phyloP scores from a whole-genome alignment of 495 filamentous ascomycete genomes.

The Aspergillus asperescens region DNA sequence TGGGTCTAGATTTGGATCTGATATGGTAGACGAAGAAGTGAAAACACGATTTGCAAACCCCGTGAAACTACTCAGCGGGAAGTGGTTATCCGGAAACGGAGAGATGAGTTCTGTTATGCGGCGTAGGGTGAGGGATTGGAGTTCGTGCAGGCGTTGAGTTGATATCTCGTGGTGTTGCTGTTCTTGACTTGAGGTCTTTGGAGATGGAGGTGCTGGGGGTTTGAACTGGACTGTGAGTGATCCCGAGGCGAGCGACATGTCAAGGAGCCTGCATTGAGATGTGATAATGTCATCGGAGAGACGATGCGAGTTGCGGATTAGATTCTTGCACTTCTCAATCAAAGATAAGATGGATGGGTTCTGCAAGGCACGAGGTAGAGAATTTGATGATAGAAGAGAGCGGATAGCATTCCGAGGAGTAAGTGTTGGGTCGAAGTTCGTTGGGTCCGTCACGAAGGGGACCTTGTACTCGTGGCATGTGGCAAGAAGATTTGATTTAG shows the following conservation, averaged over 20 bases:
- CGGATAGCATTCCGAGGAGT: conserved; percentile 80
- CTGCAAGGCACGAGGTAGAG: conserved; percentile 65
- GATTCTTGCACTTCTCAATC: conserved; percentile 32
- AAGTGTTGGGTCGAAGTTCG: conserved; percentile 73
- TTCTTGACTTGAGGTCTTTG: conserved; percentile 3
- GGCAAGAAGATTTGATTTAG: conserved; percentile 63
- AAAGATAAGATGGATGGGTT: conserved; percentile 58
- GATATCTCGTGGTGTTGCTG: conserved; percentile 5
- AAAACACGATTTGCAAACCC: conserved; percentile 28
- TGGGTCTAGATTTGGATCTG: conserved; percentile 22
- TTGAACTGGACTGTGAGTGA: conserved; percentile 35
- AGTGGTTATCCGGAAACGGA: conserved; percentile 37
- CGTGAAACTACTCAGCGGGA: conserved; percentile 30
- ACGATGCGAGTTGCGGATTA: conserved; percentile 22
- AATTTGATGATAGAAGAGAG: conserved; percentile 50
- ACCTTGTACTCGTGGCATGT: conserved; percentile 64
- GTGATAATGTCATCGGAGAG: conserved; percentile 35
- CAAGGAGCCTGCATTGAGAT: conserved; percentile 30
- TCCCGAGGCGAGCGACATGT: conserved; percentile 36
- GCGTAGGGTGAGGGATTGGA: conserved; percentile 34
- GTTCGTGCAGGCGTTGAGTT: conserved; percentile 16
- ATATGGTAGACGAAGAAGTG: conserved; percentile 8
- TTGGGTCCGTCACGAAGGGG: conserved; percentile 76
- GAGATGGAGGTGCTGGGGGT: conserved; percentile 4
- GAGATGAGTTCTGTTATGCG: conserved; percentile 42